Evolutionary conservation across 139 green algal genomes (phyloP).

Genomic region (Ostreobium quekettii): DNA sequence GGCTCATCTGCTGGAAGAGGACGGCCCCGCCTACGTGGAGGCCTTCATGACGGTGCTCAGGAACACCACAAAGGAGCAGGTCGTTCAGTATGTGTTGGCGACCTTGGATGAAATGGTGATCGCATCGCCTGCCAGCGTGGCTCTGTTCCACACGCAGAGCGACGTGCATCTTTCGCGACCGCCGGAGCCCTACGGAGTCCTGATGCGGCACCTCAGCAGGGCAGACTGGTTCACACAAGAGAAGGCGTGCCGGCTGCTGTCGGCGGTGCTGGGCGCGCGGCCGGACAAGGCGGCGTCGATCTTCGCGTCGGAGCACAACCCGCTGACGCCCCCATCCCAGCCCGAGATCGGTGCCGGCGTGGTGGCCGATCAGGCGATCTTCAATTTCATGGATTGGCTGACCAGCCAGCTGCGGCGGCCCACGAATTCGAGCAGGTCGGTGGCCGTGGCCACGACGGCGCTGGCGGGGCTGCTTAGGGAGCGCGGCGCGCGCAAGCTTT

Average conservation of each 20-base stretch:
- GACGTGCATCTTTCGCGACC: slow-evolving; percentile 26
- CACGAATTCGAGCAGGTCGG: slow-evolving; percentile 44
- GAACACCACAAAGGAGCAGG: slow-evolving; percentile 83
- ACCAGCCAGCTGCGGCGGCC: slow-evolving; percentile 71
- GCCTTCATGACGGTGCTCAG: slow-evolving; percentile 77
- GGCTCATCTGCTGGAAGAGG: slow-evolving; percentile 59
- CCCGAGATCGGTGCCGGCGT: background rate
- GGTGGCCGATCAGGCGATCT: slow-evolving; percentile 28
- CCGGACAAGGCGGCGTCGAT: slow-evolving; percentile 33
- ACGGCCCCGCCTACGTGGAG: slow-evolving; percentile 57
- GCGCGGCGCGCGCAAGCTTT: slow-evolving; percentile 45
- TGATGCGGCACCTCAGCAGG: slow-evolving; percentile 63
- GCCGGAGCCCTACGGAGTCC: slow-evolving; percentile 56
- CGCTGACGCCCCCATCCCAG: background rate
- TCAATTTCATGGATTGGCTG: slow-evolving; percentile 78
- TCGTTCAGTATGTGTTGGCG: slow-evolving; percentile 83
- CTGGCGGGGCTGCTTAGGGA: slow-evolving; percentile 77
- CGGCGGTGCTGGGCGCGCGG: slow-evolving; percentile 47
- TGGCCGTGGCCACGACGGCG: slow-evolving; percentile 44
- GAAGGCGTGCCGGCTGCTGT: slow-evolving; percentile 66
- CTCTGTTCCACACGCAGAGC: slow-evolving; percentile 51
- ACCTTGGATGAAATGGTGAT: slow-evolving; percentile 71
- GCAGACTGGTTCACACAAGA: slow-evolving; percentile 87
- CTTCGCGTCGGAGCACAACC: background rate
- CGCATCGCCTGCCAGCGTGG: slow-evolving; percentile 36